Evolutionary conservation across 805 yeast genomes (phyloP), one percentile per base, ranked within the genome.

Genomic region (Suhomyces sp.): DNA sequence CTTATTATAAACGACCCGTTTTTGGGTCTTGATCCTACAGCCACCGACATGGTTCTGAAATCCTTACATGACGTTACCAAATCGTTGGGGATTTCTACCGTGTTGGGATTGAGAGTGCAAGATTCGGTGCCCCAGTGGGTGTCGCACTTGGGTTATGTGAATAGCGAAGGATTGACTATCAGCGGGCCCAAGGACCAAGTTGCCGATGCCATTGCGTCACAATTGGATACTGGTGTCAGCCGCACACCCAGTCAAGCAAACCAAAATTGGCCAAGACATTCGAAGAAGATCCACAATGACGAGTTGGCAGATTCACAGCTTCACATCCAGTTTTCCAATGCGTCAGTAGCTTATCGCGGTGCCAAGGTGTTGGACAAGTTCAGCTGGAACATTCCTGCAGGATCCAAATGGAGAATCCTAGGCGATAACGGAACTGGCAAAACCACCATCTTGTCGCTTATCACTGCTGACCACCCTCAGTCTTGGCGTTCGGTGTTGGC

Each of bases 381-480:
- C 50, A 69, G 69, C 15, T 88, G 97, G 92, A 71, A 69, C 6
- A 86, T 91, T 10, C 72, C 74, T 3, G 74, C 73, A 44, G 96
- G 96, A 4, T 88, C 90, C 36, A 86, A 82, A 62, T 90, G 97
- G 96, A 96, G 94, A 64, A 77, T 93, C 29, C 74, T 87, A 52
- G 99, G 99, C 2, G 82, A 84, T 53, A 93, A 94, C 59, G 99
- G 99, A 1, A 80, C 96, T 0, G 99, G 99, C 0, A 93, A 93
- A 67, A 88, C 97, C 1, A 94, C 99, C 0, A 70, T 93, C 23
- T 69, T 94, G 13, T 83, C 97, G 2, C 67, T 94, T 46, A 76
- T 93, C 27, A 91, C 97, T 0, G 91, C 96, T 4, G 99, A 93
- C 61, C 99, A 93, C 66, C 99, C 99, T 1, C 97, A 93, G 69